Conservation (phyloP, 1,284 basidiomycete genomes). For the Chalciporus sp. region DNA sequence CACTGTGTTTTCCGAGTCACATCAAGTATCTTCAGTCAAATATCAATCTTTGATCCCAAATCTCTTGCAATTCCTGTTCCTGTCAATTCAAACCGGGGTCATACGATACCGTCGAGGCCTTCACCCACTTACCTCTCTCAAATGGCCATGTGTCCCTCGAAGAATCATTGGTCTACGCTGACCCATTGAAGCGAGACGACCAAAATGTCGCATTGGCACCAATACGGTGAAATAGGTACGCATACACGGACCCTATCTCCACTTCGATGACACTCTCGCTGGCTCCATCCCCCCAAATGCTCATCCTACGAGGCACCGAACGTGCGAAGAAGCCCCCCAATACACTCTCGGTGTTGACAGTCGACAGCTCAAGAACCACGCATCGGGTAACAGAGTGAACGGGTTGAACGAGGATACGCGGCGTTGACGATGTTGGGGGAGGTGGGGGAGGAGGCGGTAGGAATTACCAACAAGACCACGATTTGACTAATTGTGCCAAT, state of each 20-base stretch:
- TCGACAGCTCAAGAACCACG: constrained; percentile 32
- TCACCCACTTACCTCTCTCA: constrained; percentile 64
- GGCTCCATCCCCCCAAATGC: constrained; percentile 70
- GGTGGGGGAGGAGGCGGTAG: constrained; percentile 65
- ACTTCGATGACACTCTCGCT: not conserved
- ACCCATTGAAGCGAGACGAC: constrained; percentile 78
- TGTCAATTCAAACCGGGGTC: constrained; percentile 20
- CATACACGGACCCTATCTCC: not conserved
- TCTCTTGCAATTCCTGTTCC: not conserved
- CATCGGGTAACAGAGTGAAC: constrained; percentile 14
- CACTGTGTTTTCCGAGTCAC: no score
- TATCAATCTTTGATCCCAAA: no score
- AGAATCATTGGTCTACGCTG: constrained; percentile 68
- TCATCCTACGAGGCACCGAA: constrained; percentile 58
- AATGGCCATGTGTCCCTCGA: constrained; percentile 82
- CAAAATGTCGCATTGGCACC: constrained; percentile 66
- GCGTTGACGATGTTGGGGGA: constrained; percentile 63
- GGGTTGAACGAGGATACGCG: constrained; percentile 51
- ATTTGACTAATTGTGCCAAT: not conserved
- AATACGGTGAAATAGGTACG: constrained; percentile 79
- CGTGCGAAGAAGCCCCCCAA: constrained; percentile 66
- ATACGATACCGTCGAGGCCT: no score
- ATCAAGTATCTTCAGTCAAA: no score
- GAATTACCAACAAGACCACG: not conserved
- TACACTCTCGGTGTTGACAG: constrained; percentile 60